Conservation (phyloP, 352 stramenopile species). For the Phytophthora pini region DNA sequence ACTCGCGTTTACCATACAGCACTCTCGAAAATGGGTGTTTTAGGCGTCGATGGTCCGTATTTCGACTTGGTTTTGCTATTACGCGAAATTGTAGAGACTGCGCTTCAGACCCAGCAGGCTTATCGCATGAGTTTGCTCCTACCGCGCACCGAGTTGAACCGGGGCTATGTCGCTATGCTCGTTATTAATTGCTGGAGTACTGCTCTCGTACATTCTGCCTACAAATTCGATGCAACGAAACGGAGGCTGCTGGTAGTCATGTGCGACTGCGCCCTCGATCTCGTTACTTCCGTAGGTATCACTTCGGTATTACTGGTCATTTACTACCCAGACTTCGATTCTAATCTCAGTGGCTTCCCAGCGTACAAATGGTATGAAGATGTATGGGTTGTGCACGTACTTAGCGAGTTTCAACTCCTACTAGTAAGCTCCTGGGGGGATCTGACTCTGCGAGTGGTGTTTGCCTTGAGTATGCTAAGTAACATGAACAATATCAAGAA, state of each 20-base stretch:
- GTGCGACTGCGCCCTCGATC: conserved; percentile 27
- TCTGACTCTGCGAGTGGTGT: conserved; percentile 16
- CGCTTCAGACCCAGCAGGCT: conserved; percentile 33
- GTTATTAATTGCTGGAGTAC: conserved; percentile 40
- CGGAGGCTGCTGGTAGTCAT: conserved; percentile 15
- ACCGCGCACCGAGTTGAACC: conserved; percentile 26
- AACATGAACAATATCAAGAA: conserved; percentile 42
- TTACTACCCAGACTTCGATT: conserved; percentile 26
- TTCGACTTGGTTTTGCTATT: conserved; percentile 28
- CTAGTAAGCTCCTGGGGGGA: conserved; percentile 36
- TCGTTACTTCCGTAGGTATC: conserved; percentile 31
- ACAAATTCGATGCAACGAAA: conserved; percentile 7
- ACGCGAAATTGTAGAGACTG: conserved; percentile 34
- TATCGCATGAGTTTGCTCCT: conserved; percentile 34
- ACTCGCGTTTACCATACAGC: conserved; percentile 14
- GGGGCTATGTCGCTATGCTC: conserved; percentile 24
- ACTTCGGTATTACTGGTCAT: conserved; percentile 10
- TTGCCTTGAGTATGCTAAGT: conserved; percentile 34
- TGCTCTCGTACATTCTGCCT: conserved; percentile 25
- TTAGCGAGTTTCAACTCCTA: conserved; percentile 39
- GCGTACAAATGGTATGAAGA: conserved; percentile 27
- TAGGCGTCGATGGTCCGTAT: conserved; percentile 22
- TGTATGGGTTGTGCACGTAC: conserved; percentile 30
- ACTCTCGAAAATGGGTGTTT: conserved; percentile 12
- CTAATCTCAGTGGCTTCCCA: conserved; percentile 4